Conservation (phyloP, 2,329 filamentous ascomycete species). For the Colletotrichum sp. region DNA sequence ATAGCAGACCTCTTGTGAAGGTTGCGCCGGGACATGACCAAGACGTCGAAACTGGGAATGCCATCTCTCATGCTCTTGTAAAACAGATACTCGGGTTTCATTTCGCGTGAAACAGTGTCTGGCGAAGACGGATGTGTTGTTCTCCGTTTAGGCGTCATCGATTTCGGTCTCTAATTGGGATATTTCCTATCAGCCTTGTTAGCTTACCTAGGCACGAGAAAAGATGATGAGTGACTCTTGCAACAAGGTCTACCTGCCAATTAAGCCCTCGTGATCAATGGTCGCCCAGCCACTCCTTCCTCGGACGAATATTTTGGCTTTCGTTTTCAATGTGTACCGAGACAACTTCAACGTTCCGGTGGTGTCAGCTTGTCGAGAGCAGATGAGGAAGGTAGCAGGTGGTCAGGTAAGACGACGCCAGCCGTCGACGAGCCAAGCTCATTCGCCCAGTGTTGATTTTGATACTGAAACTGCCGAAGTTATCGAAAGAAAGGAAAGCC, state of each 20-base stretch:
- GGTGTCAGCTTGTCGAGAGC: not conserved
- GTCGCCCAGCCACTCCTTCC: not conserved
- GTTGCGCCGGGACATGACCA: not conserved
- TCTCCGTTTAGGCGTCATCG: not conserved
- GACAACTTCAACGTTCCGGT: not conserved
- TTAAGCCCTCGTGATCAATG: not conserved
- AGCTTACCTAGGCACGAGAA: not conserved
- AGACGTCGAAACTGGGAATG: not conserved
- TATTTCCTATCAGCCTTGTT: not conserved
- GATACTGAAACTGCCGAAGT: not conserved
- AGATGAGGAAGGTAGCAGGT: not conserved
- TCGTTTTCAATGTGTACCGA: not conserved
- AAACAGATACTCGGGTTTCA: not conserved
- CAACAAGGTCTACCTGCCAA: not conserved
- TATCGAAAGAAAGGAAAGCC: not conserved
- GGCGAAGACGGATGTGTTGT: not conserved
- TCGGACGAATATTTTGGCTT: not conserved
- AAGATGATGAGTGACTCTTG: not conserved
- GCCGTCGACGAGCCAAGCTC: not conserved
- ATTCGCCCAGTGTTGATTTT: not conserved
- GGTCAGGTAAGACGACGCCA: not conserved
- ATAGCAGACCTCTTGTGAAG: not conserved
- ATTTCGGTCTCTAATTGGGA: fast-evolving
- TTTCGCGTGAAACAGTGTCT: fast-evolving
- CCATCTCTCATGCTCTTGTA: not conserved